These are phyloP conservation scores for Leptodontidium sp. DNA, from an alignment of 2,329 filamentous ascomycete genomes.

Conservation along the genomic window DNA sequence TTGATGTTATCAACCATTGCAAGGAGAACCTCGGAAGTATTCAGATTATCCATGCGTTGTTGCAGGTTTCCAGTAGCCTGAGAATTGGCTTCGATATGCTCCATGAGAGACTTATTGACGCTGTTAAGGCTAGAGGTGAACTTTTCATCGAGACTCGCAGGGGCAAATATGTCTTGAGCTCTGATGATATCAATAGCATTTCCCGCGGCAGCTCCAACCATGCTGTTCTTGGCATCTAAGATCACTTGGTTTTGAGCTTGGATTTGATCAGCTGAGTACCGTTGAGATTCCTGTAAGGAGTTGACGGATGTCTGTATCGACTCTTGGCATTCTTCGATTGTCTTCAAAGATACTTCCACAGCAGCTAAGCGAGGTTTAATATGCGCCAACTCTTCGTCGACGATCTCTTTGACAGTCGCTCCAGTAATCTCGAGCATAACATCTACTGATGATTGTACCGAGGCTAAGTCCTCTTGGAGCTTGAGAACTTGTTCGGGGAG, in stretches of 20 bases:
- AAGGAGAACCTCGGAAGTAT: conserved; percentile 46
- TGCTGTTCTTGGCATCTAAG: background rate
- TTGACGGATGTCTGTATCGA: background rate
- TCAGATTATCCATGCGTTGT: conserved; percentile 38
- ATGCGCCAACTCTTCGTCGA: background rate
- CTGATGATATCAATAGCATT: background rate
- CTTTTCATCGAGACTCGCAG: background rate
- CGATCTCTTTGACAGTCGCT: background rate
- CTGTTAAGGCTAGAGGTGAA: background rate
- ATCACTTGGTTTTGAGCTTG: conserved; percentile 4
- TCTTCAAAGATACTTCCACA: background rate
- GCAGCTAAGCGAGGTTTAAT: background rate
- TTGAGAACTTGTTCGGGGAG: background rate
- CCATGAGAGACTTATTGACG: background rate
- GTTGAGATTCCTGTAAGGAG: background rate
- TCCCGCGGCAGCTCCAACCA: background rate
- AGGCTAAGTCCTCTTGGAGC: background rate
- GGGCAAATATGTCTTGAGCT: conserved; percentile 9
- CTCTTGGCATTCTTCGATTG: background rate
- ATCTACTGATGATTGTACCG: background rate
- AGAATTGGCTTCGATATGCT: conserved; percentile 20
- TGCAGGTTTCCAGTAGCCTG: conserved; percentile 31
- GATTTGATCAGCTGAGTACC: background rate
- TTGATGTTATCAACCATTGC: conserved; percentile 14
- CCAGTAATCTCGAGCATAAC: background rate